phyloP scores from a whole-genome alignment of 78 protist genomes.

The Dictyostelium intermedium region DNA sequence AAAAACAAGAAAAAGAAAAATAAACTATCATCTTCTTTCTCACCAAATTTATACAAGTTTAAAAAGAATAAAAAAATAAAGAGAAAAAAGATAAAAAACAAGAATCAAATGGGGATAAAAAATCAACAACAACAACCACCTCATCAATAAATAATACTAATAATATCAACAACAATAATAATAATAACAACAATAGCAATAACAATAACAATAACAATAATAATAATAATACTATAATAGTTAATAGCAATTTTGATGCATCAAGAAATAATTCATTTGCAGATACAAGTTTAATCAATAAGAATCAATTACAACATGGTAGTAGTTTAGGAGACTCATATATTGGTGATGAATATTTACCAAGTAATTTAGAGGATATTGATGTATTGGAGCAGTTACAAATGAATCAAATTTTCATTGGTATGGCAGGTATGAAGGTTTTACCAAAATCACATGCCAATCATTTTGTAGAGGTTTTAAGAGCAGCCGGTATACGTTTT shows the following conservation, averaged over 20 bases:
- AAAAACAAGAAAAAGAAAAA: conserved; percentile 3
- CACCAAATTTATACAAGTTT: conserved; percentile 11
- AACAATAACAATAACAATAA: neutral
- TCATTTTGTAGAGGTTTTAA: conserved; percentile 62
- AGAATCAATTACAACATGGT: neutral
- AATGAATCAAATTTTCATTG: conserved; percentile 75
- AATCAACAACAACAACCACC: neutral
- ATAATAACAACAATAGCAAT: neutral
- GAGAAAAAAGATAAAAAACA: neutral
- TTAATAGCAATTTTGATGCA: neutral
- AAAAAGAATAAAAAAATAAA: neutral
- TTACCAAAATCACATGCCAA: conserved; percentile 72
- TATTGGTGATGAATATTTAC: conserved; percentile 3
- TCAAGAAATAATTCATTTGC: neutral
- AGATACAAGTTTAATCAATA: neutral
- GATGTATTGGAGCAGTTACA: conserved; percentile 77
- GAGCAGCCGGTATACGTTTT: conserved; percentile 80
- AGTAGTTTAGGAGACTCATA: conserved; percentile 21
- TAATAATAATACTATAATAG: neutral
- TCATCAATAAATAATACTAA: conserved; percentile 5
- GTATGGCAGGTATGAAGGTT: conserved; percentile 74
- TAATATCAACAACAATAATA: neutral
- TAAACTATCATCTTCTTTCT: neutral
- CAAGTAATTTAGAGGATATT: conserved; percentile 2
- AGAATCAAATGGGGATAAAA: neutral